Evolutionary conservation across 2,329 filamentous ascomycete species (phyloP).

Genomic region (Trichoderma sp.): DNA sequence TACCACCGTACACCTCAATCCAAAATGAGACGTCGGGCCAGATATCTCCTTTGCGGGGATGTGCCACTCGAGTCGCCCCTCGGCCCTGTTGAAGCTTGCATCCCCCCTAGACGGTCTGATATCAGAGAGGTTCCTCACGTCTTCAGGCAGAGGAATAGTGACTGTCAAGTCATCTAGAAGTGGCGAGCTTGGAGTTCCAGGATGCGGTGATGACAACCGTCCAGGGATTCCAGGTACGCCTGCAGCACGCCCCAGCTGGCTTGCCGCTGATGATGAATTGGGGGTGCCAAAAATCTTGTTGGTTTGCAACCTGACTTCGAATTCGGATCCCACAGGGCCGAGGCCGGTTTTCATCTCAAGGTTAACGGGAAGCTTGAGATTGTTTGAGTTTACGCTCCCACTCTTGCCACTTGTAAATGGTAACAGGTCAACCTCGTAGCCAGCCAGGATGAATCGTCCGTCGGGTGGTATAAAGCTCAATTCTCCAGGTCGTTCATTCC

Average conservation of each 20-base stretch:
- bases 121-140: slow-evolving; percentile 80
- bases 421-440: slow-evolving; percentile 89
- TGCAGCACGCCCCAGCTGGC: slow-evolving; percentile 44
- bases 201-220: slow-evolving; percentile 42
- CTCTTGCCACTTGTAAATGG: slow-evolving; percentile 63
- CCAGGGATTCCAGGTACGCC: slow-evolving; percentile 45
- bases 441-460: slow-evolving; percentile 86
- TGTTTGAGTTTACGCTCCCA: slow-evolving; percentile 55
- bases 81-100: slow-evolving; percentile 73
- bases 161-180: slow-evolving; percentile 74
- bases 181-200: slow-evolving; percentile 57
- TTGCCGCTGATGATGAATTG: slow-evolving; percentile 32
- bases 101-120: slow-evolving; percentile 80
- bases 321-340: slow-evolving; percentile 74
- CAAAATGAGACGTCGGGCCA: slow-evolving; percentile 64
- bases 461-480: slow-evolving; percentile 96
- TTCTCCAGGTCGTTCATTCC: slow-evolving; percentile 85
- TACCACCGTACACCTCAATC: slow-evolving; percentile 75
- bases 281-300: slow-evolving; percentile 60
- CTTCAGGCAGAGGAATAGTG: slow-evolving; percentile 72
- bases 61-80: slow-evolving; percentile 75
- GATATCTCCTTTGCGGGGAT: slow-evolving; percentile 75
- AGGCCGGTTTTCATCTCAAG: slow-evolving; percentile 80
- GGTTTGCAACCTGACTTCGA: slow-evolving; percentile 78
- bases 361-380: slow-evolving; percentile 76